Conservation (phyloP, 1,139 yeast genomes). For the Kurtzmaniella natalensis region DNA sequence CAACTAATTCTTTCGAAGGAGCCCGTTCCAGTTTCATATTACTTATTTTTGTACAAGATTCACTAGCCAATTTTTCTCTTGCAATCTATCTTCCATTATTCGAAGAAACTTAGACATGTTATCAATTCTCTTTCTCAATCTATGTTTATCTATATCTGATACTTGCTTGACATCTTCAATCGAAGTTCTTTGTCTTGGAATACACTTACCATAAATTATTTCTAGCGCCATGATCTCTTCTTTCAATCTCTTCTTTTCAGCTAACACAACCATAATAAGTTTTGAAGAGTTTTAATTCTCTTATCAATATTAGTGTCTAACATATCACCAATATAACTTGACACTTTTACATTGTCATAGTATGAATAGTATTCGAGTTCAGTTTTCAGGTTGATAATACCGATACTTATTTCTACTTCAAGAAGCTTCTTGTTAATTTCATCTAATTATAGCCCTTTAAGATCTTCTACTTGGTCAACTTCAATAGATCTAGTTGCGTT, state of each 20-base stretch:
- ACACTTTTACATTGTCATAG: neutral
- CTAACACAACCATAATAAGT: neutral
- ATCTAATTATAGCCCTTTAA: neutral
- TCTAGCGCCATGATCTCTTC: neutral
- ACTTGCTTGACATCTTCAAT: neutral
- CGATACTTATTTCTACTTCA: neutral
- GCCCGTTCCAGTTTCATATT: too few relatives aligned
- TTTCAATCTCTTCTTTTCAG: neutral
- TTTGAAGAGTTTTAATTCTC: neutral
- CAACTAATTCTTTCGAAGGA: too few relatives aligned
- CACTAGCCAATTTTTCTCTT: neutral
- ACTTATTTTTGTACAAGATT: too few relatives aligned
- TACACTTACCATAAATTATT: neutral
- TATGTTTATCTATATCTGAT: neutral
- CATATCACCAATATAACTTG: neutral
- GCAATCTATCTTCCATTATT: neutral
- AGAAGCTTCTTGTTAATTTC: slow-evolving; percentile 4
- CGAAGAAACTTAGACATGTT: slow-evolving; percentile 2
- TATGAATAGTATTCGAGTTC: slow-evolving; percentile 1
- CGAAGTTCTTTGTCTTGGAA: neutral
- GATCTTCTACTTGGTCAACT: neutral
- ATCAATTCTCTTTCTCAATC: neutral
- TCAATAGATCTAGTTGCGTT: neutral
- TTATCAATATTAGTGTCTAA: neutral
- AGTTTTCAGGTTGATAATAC: neutral